Conservation (phyloP, 2,329 filamentous ascomycete genomes). For the Emmonsiellopsis sp. region DNA sequence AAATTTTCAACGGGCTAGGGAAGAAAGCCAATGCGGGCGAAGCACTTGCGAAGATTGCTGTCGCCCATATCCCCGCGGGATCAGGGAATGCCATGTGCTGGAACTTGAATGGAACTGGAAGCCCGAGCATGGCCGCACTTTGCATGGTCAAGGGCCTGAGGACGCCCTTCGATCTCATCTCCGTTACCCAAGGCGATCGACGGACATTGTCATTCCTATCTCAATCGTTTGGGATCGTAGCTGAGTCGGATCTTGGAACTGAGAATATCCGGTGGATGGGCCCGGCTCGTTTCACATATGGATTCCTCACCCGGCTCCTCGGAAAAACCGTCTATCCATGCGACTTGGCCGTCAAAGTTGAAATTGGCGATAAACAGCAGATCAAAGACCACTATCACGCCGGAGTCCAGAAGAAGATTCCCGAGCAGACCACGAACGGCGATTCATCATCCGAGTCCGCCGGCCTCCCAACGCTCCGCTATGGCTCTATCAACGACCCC, state of each 20-base stretch:
- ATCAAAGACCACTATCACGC: constrained; percentile 65
- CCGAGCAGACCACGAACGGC: constrained; percentile 18
- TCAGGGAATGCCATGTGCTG: constrained; percentile 90
- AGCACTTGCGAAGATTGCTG: constrained; percentile 67
- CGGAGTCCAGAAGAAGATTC: constrained; percentile 29
- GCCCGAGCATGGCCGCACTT: constrained; percentile 66
- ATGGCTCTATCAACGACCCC: constrained; percentile 69
- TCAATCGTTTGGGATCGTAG: constrained; percentile 80
- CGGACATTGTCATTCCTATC: constrained; percentile 81
- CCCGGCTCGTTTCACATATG: constrained; percentile 70
- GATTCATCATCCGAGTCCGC: constrained; percentile 34
- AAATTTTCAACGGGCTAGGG: constrained; percentile 88
- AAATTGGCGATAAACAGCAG: constrained; percentile 62
- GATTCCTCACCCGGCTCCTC: constrained; percentile 68
- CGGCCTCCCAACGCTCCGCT: constrained; percentile 64
- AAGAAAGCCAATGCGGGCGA: constrained; percentile 64
- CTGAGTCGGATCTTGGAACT: constrained; percentile 81
- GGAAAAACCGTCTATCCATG: constrained; percentile 75
- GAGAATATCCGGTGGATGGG: constrained; percentile 95
- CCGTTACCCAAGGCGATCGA: constrained; percentile 69
- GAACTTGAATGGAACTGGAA: constrained; percentile 76
- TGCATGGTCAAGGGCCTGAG: constrained; percentile 77
- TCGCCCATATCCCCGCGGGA: constrained; percentile 83
- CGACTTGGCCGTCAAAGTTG: constrained; percentile 77
- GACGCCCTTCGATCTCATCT: constrained; percentile 78